These are phyloP conservation scores for Seiridium cupressi DNA, from an alignment of 2,329 filamentous ascomycete species.

Conservation along the genomic window DNA sequence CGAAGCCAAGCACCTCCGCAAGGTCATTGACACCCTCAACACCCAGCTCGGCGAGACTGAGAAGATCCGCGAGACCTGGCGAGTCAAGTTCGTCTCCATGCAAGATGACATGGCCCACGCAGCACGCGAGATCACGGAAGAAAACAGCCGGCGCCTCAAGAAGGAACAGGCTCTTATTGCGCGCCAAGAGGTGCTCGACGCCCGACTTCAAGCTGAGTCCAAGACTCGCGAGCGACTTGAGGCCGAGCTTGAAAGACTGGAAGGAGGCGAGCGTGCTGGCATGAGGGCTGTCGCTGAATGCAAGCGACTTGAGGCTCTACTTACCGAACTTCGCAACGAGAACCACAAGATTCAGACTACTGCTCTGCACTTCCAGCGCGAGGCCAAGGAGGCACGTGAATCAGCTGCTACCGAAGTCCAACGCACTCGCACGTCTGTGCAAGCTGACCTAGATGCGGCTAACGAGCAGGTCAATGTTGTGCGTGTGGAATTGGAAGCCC, in stretches of 20 bases:
- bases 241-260: constrained; percentile 63
- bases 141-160: constrained; percentile 76
- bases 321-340: constrained; percentile 60
- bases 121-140: constrained; percentile 75
- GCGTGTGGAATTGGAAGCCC: constrained; percentile 77
- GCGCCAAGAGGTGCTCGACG: constrained; percentile 76
- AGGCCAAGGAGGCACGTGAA: constrained; percentile 82
- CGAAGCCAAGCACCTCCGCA: constrained; percentile 72
- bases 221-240: constrained; percentile 67
- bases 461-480: constrained; percentile 84
- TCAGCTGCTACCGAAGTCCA: constrained; percentile 77
- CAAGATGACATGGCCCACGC: constrained; percentile 84
- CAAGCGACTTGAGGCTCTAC: constrained; percentile 55
- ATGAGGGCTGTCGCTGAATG: constrained; percentile 63
- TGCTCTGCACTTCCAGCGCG: constrained; percentile 69
- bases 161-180: constrained; percentile 78
- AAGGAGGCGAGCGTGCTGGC: constrained; percentile 62
- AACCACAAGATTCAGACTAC: constrained; percentile 71
- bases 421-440: constrained; percentile 74
- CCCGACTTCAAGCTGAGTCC: constrained; percentile 71
- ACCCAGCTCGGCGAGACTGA: constrained; percentile 84
- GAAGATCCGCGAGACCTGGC: constrained; percentile 79
- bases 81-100: constrained; percentile 77
- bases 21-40: constrained; percentile 70
- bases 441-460: constrained; percentile 78